Conservation (phyloP, 208 protist genomes). For the Trypanosoma vivax region DNA sequence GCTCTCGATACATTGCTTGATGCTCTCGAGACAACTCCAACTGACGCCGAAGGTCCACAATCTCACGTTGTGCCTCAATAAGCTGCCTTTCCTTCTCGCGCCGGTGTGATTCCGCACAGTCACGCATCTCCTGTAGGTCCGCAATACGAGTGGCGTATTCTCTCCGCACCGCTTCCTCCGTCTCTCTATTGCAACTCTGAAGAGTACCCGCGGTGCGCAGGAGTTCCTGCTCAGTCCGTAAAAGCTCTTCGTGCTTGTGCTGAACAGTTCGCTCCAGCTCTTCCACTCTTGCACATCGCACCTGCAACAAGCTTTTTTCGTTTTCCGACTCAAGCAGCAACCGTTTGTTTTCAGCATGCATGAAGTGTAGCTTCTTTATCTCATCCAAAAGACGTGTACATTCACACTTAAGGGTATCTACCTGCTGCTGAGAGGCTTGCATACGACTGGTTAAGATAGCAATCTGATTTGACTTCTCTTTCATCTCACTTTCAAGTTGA, state of each 20-base stretch:
- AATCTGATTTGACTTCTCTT: constrained; percentile 44
- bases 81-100: constrained; percentile 50
- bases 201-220: constrained; percentile 52
- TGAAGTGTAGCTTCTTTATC: constrained; percentile 32
- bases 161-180: constrained; percentile 63
- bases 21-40: constrained; percentile 39
- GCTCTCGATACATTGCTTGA: constrained; percentile 31
- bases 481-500: constrained; percentile 49
- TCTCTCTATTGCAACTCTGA: constrained; percentile 72
- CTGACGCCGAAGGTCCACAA: constrained; percentile 37
- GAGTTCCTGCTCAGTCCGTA: constrained; percentile 56
- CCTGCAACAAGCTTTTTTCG: constrained; percentile 43
- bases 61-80: constrained; percentile 36
- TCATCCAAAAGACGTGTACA: constrained; percentile 65
- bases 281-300: constrained; percentile 32
- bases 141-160: constrained; percentile 60
- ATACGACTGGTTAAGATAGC: constrained; percentile 58
- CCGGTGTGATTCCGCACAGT: constrained; percentile 51
- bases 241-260: constrained; percentile 49
- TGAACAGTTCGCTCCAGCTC: constrained; percentile 55
- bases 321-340: constrained; percentile 58
- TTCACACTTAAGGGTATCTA: constrained; percentile 63
- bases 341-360: constrained; percentile 40
- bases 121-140: constrained; percentile 67
- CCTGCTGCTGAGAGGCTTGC: constrained; percentile 50